Evolutionary conservation across 2,329 filamentous ascomycete genomes (phyloP).

Genomic region (Colletotrichum sp.): DNA sequence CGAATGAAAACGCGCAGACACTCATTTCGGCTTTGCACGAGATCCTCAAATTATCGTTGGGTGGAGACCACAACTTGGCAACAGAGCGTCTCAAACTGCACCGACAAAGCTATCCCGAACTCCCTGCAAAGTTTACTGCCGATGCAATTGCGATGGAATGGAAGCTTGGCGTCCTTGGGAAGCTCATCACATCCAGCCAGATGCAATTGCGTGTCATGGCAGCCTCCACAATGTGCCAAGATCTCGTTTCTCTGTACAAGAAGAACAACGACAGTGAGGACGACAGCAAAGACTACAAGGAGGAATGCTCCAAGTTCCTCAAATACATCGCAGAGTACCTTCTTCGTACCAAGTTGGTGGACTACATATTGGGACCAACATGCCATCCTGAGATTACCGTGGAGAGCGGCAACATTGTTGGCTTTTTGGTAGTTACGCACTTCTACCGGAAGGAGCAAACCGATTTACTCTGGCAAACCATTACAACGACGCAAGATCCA

Average conservation of each 20-base stretch:
- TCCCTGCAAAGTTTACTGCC: constrained; percentile 41
- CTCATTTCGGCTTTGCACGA: constrained; percentile 47
- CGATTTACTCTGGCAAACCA: constrained; percentile 83
- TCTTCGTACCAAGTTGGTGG: constrained; percentile 72
- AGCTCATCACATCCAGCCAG: constrained; percentile 80
- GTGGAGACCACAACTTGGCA: constrained; percentile 40
- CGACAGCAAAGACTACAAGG: constrained; percentile 28
- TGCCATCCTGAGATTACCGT: constrained; percentile 91
- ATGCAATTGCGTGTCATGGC: constrained; percentile 90
- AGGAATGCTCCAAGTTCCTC: constrained; percentile 49
- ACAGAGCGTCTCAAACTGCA: constrained; percentile 34
- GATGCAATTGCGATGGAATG: constrained; percentile 67
- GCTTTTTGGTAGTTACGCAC: constrained; percentile 82
- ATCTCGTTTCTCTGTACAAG: constrained; percentile 72
- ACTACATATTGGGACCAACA: constrained; percentile 88
- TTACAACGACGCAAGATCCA: constrained; percentile 82
- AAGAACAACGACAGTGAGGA: constrained; percentile 53
- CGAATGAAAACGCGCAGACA: constrained; percentile 44
- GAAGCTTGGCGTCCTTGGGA: constrained; percentile 72
- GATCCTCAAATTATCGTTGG: constrained; percentile 47
- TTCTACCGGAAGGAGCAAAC: constrained; percentile 76
- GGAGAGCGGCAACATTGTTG: constrained; percentile 82
- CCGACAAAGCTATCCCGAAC: constrained; percentile 37
- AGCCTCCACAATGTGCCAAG: constrained; percentile 73
- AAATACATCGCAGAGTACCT: constrained; percentile 74